phyloP scores from a whole-genome alignment of 73 alveolate species.

The Paramecium pentaurelia region DNA sequence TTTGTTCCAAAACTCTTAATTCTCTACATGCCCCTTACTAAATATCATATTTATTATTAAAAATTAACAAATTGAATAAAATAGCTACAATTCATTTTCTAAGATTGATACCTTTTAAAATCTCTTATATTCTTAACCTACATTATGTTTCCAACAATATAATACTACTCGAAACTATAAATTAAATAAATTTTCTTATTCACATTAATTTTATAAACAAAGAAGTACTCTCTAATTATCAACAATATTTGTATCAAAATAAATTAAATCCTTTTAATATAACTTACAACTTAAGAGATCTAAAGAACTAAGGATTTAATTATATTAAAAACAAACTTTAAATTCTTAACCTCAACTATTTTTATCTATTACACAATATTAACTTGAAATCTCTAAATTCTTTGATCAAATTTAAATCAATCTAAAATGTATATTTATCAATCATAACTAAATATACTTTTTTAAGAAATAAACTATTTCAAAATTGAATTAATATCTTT shows the following conservation, averaged over 20 bases:
- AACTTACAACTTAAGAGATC: background rate
- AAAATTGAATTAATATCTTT: background rate
- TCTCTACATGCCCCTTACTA: background rate
- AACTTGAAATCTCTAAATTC: background rate
- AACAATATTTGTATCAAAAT: background rate
- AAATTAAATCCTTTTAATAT: background rate
- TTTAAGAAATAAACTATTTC: background rate
- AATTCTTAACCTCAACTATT: no score
- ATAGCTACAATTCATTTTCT: background rate
- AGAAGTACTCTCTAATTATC: background rate
- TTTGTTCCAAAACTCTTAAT: conserved; percentile 24
- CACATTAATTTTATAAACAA: background rate
- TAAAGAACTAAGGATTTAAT: background rate
- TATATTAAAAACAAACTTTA: background rate
- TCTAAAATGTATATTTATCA: no score
- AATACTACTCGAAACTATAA: background rate
- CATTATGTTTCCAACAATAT: background rate
- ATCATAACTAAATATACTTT: background rate
- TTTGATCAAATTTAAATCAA: background rate
- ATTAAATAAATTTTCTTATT: no score
- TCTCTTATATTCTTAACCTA: background rate
- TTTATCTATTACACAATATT: no score
- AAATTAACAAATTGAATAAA: conserved; percentile 9
- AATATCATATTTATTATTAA: conserved; percentile 4
- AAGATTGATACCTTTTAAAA: background rate